Evolutionary conservation across 176 grass and related monocot species (phyloP).

Genomic region (Carex parvula): DNA sequence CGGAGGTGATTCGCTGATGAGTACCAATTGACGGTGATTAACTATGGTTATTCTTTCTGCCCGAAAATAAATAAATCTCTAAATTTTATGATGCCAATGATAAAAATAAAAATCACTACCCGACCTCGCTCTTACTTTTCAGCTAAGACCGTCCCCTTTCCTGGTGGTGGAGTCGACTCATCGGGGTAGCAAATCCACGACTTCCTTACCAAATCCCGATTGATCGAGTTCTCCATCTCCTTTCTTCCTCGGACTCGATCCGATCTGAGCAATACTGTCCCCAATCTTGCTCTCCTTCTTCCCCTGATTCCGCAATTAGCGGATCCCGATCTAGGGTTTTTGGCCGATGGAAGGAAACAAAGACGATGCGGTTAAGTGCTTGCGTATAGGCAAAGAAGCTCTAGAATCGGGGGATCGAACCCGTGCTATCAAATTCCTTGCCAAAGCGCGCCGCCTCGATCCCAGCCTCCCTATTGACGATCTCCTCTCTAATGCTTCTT

Average conservation of each 20-base stretch:
- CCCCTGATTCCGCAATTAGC: constrained; percentile 2
- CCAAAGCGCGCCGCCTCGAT: constrained; percentile 86
- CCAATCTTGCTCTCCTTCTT: neutral
- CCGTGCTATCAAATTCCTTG: constrained; percentile 77
- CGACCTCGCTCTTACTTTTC: neutral
- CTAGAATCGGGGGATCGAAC: constrained; percentile 51
- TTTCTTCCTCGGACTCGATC: constrained; percentile 1
- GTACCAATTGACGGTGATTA: too few relatives aligned
- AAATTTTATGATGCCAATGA: neutral
- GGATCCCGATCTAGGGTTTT: constrained; percentile 38
- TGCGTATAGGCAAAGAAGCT: constrained; percentile 72
- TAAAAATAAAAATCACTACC: neutral
- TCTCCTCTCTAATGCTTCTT: constrained; percentile 42
- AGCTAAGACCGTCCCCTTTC: neutral
- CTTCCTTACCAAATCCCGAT: constrained; percentile 28
- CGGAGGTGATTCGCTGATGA: too few relatives aligned
- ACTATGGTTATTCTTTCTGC: neutral
- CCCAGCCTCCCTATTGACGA: constrained; percentile 63
- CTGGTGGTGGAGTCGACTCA: neutral
- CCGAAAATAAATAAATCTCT: neutral
- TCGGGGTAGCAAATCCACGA: neutral
- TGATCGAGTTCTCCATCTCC: constrained; percentile 20
- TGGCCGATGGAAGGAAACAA: constrained; percentile 89
- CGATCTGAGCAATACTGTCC: constrained; percentile 29
- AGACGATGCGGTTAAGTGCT: constrained; percentile 81